These are phyloP conservation scores for Ustilago tritici DNA, from an alignment of 1,284 basidiomycete genomes.

Conservation along the genomic window DNA sequence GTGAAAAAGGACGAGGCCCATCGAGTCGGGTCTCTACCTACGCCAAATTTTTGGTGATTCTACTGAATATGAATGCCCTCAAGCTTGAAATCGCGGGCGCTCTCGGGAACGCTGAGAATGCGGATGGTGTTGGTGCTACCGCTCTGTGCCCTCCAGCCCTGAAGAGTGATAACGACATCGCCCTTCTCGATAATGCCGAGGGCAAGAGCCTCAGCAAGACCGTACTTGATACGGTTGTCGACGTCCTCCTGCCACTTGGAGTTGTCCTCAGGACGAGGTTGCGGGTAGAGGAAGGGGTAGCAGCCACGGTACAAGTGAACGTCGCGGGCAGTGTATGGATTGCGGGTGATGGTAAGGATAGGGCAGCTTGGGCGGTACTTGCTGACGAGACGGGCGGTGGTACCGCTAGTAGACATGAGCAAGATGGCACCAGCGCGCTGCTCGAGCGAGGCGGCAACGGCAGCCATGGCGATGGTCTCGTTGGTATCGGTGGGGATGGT, in stretches of 20 bases:
- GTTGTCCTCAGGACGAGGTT: slow-evolving; percentile 83
- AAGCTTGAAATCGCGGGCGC: slow-evolving; percentile 63
- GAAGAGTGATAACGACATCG: slow-evolving; percentile 91
- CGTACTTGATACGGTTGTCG: slow-evolving; percentile 75
- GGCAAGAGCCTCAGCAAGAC: slow-evolving; percentile 85
- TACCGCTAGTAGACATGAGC: slow-evolving; percentile 91
- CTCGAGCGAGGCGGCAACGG: slow-evolving; percentile 67
- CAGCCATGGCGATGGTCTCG: slow-evolving; percentile 69
- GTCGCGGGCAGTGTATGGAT: slow-evolving; percentile 93
- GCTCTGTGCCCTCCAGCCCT: slow-evolving; percentile 98
- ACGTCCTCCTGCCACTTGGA: slow-evolving; percentile 99
- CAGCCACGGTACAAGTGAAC: slow-evolving; percentile 96
- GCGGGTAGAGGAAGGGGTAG: slow-evolving; percentile 96
- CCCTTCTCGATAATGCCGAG: slow-evolving; percentile 91
- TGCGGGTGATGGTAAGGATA: slow-evolving; percentile 91
- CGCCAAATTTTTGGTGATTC: not conserved
- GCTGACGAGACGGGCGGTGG: slow-evolving; percentile 94
- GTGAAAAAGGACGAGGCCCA: not conserved
- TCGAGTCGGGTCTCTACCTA: not conserved
- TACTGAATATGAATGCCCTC: slow-evolving; percentile 55
- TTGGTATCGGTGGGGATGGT: slow-evolving; percentile 66
- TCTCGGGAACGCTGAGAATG: slow-evolving; percentile 62
- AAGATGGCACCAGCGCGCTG: slow-evolving; percentile 76
- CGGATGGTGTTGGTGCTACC: slow-evolving; percentile 78
- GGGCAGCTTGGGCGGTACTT: slow-evolving; percentile 96